A percentile compares a stretch with the other conserved stretches of the same genome.
Evolutionary conservation across 371 early-diverging fungal species (phyloP).

Genomic region (Mortierella sp.): DNA sequence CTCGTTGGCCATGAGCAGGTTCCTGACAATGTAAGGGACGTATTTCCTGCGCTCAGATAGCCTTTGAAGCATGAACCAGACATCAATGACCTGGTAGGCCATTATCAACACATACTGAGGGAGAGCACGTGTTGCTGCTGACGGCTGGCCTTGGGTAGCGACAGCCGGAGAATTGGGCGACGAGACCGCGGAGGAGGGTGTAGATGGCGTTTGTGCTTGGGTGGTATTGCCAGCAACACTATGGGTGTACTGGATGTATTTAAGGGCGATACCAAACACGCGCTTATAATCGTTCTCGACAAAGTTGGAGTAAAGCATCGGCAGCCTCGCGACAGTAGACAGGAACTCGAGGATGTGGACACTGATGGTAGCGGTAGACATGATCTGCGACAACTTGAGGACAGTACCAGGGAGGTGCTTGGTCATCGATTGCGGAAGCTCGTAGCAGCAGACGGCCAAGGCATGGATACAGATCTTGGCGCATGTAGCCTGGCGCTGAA

Average conservation of each 20-base stretch:
- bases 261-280: conserved; percentile 94
- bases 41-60: conserved; percentile 82
- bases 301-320: conserved; percentile 85
- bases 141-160: conserved; percentile 27
- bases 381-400: conserved; percentile 84
- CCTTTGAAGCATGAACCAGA: conserved; percentile 88
- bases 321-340: conserved; percentile 86
- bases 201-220: conserved; percentile 24
- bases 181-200: conserved; percentile 37
- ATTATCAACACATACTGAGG: conserved; percentile 87
- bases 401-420: conserved; percentile 83
- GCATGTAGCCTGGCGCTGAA: conserved; percentile 79
- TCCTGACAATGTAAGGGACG: conserved; percentile 85
- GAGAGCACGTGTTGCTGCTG: conserved; percentile 63
- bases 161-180: conserved; percentile 34
- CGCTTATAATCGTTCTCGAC: conserved; percentile 86
- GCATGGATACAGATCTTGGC: conserved; percentile 89
- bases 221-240: conserved; percentile 55
- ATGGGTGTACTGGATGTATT: conserved; percentile 86
- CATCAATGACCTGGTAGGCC: conserved; percentile 92
- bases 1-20: conserved; percentile 73
- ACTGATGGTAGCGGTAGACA: conserved; percentile 84
- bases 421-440: conserved; percentile 84
- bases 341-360: conserved; percentile 94
- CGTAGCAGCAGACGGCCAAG: conserved; percentile 84